phyloP scores from a whole-genome alignment of 2,329 filamentous ascomycete species.

The Talaromyces funiculosus region DNA sequence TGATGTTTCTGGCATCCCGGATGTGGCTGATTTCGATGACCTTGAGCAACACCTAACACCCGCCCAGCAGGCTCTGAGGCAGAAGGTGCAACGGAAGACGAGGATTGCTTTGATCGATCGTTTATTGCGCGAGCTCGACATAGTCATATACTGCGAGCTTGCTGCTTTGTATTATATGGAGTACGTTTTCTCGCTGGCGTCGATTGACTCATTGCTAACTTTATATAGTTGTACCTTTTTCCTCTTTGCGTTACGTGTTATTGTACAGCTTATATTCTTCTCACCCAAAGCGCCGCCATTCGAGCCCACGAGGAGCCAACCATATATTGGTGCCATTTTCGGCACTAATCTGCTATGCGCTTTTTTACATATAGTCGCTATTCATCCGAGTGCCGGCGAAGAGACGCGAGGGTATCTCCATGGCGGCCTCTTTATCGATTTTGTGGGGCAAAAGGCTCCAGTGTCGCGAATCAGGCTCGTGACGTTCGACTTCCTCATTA shows the following conservation, averaged over 20 bases:
- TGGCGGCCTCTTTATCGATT: slow-evolving; percentile 59
- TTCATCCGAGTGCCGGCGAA: slow-evolving; percentile 48
- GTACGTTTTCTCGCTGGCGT: slow-evolving; percentile 35
- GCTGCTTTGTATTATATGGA: slow-evolving; percentile 60
- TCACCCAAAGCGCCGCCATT: slow-evolving; percentile 53
- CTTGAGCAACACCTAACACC: not conserved
- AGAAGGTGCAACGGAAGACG: slow-evolving; percentile 33
- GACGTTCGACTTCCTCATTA: slow-evolving; percentile 49
- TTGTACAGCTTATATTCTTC: slow-evolving; percentile 54
- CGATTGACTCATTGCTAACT: not conserved
- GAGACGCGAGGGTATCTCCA: slow-evolving; percentile 52
- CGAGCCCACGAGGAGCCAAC: slow-evolving; percentile 46
- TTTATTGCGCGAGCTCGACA: slow-evolving; percentile 53
- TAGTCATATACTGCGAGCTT: slow-evolving; percentile 57
- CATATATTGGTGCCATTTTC: slow-evolving; percentile 51
- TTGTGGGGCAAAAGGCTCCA: slow-evolving; percentile 57
- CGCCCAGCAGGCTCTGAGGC: slow-evolving; percentile 23
- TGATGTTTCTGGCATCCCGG: slow-evolving; percentile 39
- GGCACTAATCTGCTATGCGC: slow-evolving; percentile 52
- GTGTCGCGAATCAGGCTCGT: slow-evolving; percentile 50
- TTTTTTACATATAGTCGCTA: slow-evolving; percentile 51
- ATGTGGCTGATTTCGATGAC: slow-evolving; percentile 19
- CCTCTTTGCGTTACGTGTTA: slow-evolving; percentile 50
- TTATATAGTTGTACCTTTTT: slow-evolving; percentile 52
- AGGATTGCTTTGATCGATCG: slow-evolving; percentile 49